A percentile compares a stretch with the other conserved stretches of the same genome.
Evolutionary conservation across 305 asterid species (phyloP).

Genomic region (Plantago coronopus): DNA sequence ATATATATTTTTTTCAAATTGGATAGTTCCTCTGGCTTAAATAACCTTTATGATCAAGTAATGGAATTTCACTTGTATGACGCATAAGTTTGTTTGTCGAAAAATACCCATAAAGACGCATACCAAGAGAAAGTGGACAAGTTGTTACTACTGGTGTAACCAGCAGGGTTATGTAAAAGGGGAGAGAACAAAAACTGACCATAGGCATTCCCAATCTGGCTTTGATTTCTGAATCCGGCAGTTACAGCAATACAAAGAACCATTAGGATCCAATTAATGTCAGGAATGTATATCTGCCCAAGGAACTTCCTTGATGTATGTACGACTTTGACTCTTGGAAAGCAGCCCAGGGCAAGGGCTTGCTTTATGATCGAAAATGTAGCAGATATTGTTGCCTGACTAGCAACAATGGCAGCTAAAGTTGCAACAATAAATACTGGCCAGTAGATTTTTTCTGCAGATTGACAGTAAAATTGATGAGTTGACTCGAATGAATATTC

Average conservation of each 20-base stretch:
- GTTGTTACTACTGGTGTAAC: no score
- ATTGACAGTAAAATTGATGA: conserved; percentile 2
- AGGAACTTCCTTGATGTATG: conserved; percentile 93
- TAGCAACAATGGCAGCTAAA: conserved; percentile 90
- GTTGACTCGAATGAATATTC: conserved; percentile 3
- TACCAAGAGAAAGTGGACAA: no score
- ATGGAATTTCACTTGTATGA: no score
- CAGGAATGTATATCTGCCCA: conserved; percentile 92
- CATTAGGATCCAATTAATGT: conserved; percentile 95
- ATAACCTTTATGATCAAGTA: no score
- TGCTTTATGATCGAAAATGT: conserved; percentile 94
- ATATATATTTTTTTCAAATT: no score
- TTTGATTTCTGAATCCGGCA: conserved; percentile 91
- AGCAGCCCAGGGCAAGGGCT: conserved; percentile 90
- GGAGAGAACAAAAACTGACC: conserved; percentile 44
- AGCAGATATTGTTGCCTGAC: conserved; percentile 95
- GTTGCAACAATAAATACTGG: conserved; percentile 87
- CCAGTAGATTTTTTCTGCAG: conserved; percentile 83
- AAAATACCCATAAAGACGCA: no score
- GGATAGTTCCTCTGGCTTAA: no score
- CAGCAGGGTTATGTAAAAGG: not conserved
- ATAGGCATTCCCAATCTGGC: conserved; percentile 95
- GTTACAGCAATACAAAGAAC: conserved; percentile 93
- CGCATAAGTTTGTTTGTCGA: no score
- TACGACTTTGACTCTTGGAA: conserved; percentile 92